A percentile compares a stretch with the other conserved stretches of the same genome.
phyloP scores from a whole-genome alignment of 2,329 filamentous ascomycete genomes.

The Beauveria medogensis region DNA sequence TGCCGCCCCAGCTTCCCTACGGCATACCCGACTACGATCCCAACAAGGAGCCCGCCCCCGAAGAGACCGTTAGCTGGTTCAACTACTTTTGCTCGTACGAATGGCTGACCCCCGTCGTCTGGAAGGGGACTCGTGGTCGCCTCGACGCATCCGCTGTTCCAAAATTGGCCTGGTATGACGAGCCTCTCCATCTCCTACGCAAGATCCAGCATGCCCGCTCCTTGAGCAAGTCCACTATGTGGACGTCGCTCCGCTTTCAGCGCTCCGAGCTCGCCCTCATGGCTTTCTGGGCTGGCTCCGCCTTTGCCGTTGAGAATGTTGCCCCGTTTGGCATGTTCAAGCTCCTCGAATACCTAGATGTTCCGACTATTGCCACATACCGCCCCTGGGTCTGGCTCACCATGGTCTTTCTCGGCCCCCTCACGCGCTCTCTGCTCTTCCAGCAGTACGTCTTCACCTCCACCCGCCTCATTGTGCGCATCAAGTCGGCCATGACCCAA shows the following conservation, averaged over 20 bases:
- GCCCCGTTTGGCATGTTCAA: slow-evolving; percentile 47
- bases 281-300: slow-evolving; percentile 30
- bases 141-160: slow-evolving; percentile 41
- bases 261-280: slow-evolving; percentile 35
- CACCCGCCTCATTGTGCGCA: slow-evolving; percentile 46
- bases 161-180: slow-evolving; percentile 46
- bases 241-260: slow-evolving; percentile 37
- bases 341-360: slow-evolving; percentile 42
- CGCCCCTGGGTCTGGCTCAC: slow-evolving; percentile 46
- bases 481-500: slow-evolving; percentile 49
- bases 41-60: slow-evolving; percentile 34
- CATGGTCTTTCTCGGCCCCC: slow-evolving; percentile 43
- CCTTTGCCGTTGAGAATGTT: slow-evolving; percentile 39
- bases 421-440: slow-evolving; percentile 39
- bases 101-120: slow-evolving; percentile 16
- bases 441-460: slow-evolving; percentile 52
- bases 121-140: slow-evolving; percentile 36
- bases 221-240: slow-evolving; percentile 34
- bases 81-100: slow-evolving; percentile 41
- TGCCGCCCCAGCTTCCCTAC: slow-evolving; percentile 33
- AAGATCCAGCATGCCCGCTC: slow-evolving; percentile 35
- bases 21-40: slow-evolving; percentile 30
- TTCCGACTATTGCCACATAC: slow-evolving; percentile 35
- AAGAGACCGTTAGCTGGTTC: slow-evolving; percentile 47
- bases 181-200: slow-evolving; percentile 39